Conservation (phyloP, 2,329 filamentous ascomycete species). For the Tolypocladium tropicale region DNA sequence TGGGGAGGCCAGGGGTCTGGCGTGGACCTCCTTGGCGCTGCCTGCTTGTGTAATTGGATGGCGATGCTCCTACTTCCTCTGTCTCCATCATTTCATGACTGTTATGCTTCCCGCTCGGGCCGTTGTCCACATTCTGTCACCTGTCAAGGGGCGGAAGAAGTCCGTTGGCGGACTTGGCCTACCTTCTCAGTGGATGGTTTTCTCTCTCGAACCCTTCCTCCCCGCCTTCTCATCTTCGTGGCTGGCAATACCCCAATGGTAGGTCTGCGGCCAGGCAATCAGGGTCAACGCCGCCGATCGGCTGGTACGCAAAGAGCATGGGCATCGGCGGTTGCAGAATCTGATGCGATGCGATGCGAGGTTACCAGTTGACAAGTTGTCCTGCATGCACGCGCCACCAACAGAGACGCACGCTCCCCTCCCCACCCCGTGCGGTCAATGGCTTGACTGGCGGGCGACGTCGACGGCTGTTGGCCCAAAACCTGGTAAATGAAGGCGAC, state of each 20-base stretch:
- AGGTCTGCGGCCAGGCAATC: neutral
- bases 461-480: neutral
- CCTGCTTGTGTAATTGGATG: neutral
- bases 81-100: neutral
- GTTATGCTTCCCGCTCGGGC: neutral
- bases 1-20: neutral
- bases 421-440: neutral
- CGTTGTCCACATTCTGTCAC: neutral
- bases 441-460: neutral
- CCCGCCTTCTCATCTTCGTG: neutral
- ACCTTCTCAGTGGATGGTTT: no score
- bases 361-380: constrained; percentile 1
- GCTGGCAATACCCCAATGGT: neutral
- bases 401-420: neutral
- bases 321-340: constrained; percentile 1
- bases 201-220: neutral
- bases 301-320: neutral
- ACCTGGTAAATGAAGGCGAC: neutral
- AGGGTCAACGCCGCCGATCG: neutral
- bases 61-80: neutral
- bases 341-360: constrained; percentile 1
- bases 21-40: neutral
- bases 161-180: neutral
- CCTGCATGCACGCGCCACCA: constrained; percentile 1
- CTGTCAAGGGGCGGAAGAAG: neutral